phyloP scores from a whole-genome alignment of 208 protist genomes.

The Acanthamoeba healyi region DNA sequence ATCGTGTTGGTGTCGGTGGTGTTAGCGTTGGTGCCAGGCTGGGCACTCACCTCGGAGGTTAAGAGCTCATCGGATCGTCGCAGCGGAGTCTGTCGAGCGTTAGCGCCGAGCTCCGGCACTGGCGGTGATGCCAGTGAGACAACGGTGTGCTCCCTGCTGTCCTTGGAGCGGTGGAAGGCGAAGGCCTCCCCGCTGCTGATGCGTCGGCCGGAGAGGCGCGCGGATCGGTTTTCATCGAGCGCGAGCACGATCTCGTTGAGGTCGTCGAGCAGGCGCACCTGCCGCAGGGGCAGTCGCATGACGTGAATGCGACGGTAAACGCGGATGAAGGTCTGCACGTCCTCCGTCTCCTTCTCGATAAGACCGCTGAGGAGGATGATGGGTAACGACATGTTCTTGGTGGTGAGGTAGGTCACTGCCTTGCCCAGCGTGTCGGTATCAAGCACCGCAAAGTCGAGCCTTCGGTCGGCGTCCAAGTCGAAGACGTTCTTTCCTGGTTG shows the following conservation, averaged over 20 bases:
- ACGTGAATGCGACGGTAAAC: conserved; percentile 42
- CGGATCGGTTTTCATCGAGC: neutral
- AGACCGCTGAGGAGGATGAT: conserved; percentile 42
- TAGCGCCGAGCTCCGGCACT: neutral
- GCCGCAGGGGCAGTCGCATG: conserved; percentile 37
- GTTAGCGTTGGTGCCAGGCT: no score
- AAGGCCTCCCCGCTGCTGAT: conserved; percentile 25
- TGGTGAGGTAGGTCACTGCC: neutral
- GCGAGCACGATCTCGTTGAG: conserved; percentile 52
- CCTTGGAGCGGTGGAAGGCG: neutral
- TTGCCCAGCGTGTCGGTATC: conserved; percentile 32
- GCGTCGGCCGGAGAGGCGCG: conserved; percentile 16
- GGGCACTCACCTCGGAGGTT: no score
- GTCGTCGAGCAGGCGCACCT: conserved; percentile 33
- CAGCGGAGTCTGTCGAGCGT: neutral
- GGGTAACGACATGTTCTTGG: neutral
- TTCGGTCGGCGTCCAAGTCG: neutral
- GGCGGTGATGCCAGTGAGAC: neutral
- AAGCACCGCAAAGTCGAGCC: conserved; percentile 28
- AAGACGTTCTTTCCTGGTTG: neutral
- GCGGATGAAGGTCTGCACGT: conserved; percentile 35
- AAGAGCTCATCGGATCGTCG: neutral
- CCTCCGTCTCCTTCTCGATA: conserved; percentile 39
- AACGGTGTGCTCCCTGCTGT: neutral
- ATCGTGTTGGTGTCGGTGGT: no score